Conservation (phyloP, 192 early-diverging fungal species). For the Lunasporangiospora selenospora region DNA sequence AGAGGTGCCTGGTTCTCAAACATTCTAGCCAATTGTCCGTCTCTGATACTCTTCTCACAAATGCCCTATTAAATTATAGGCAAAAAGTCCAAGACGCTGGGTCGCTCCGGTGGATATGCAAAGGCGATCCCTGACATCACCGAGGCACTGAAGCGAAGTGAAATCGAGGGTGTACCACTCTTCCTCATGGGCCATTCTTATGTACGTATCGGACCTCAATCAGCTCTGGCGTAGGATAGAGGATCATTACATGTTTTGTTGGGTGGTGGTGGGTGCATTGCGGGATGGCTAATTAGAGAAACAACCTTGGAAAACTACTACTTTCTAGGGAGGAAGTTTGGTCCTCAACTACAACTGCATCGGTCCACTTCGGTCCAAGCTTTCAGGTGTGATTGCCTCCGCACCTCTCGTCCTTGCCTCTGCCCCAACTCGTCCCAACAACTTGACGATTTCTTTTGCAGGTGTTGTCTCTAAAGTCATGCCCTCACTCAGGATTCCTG, state of each 20-base stretch:
- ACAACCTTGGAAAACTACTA: neutral
- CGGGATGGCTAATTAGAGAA: no score
- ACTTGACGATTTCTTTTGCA: slow-evolving; percentile 41
- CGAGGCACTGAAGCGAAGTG: slow-evolving; percentile 44
- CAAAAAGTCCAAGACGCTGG: slow-evolving; percentile 50
- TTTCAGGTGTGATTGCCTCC: slow-evolving; percentile 63
- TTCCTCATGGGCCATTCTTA: slow-evolving; percentile 62
- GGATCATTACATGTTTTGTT: slow-evolving; percentile 1
- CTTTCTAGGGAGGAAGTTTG: slow-evolving; percentile 54
- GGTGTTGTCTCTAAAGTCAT: slow-evolving; percentile 48
- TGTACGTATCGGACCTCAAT: slow-evolving; percentile 15
- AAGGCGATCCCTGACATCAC: slow-evolving; percentile 51
- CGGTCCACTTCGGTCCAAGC: slow-evolving; percentile 34
- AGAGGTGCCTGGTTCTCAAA: no score
- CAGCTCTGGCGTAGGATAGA: neutral
- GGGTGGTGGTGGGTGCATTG: no score
- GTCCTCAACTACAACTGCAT: slow-evolving; percentile 60
- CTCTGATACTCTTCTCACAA: no score
- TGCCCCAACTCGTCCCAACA: slow-evolving; percentile 17
- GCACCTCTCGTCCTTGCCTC: slow-evolving; percentile 50
- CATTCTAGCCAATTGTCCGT: no score
- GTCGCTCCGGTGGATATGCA: slow-evolving; percentile 52
- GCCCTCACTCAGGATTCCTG: slow-evolving; percentile 50
- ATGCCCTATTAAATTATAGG: no score
- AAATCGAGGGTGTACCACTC: slow-evolving; percentile 47